Base-by-base conservation (phyloP, 768 basidiomycete species). In the Leccinum longicurvipes region DNA sequence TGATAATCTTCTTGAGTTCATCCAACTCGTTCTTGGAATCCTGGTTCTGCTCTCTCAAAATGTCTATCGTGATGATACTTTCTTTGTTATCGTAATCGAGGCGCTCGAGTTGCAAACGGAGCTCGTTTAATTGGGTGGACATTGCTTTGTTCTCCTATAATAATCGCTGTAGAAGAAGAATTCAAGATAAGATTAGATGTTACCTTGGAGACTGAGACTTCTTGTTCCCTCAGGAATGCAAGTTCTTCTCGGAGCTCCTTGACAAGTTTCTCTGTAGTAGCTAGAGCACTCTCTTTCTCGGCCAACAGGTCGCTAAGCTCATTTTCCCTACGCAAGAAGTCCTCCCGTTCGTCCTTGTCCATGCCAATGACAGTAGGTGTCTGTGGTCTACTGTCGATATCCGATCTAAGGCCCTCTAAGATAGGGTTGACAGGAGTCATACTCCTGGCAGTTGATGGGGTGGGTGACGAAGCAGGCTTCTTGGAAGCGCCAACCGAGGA, bases 41-140 rank as follows among this genome's bases (percentile, higher is more conserved):
- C 54, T 79, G 78, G 60, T 91, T 95, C 76, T 95, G 92, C 72
- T 99, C 96, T 70, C 93, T 92, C 63, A 97, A 85, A 60, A 93
- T 93, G 65, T 99, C 97, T 53, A 95, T 82, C 23, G 91, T 92
- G 67, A 98, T 97, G 53, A 82, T 74, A 42, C 91, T 84, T 76
- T 98, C 96, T 74, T 98, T 98, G 75, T 91, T 91, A 69, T 99
- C 97, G 65, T 97, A 96, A 64, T 91, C 90, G 27, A 98, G 79
- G 41, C 95, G 80, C 73, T 96, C 94, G 46, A 96, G 83, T 76
- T 94, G 89, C 47, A 98, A 74, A 47, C 93, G 86, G 36, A 99
- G 79, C 62, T 98, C 97, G 67, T 91, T 93, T 63, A 98, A 79
- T 66, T 98, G 94, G 47, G 84, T 84, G 15, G 93, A 92, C 86